These are phyloP conservation scores for Quercus engelmannii DNA, from an alignment of 306 rosid species.

Conservation along the genomic window DNA sequence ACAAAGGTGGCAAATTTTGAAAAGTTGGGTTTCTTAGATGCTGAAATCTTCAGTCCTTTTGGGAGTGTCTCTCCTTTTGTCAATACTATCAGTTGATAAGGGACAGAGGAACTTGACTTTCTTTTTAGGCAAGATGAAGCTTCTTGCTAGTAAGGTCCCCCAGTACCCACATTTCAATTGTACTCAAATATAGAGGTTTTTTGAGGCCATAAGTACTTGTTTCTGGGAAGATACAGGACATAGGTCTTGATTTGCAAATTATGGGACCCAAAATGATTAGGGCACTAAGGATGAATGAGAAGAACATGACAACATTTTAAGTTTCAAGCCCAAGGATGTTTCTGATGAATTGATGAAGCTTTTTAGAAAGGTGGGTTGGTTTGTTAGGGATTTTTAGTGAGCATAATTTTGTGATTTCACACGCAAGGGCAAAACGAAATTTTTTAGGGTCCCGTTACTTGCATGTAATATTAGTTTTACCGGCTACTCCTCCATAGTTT, in stretches of 20 bases:
- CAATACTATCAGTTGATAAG: constrained; percentile 72
- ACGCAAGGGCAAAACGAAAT: too few relatives aligned
- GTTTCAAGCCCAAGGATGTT: constrained; percentile 45
- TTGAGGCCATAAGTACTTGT: constrained; percentile 65
- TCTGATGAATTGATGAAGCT: constrained; percentile 57
- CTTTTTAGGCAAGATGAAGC: too few relatives aligned
- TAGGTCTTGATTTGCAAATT: constrained; percentile 35
- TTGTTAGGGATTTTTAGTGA: too few relatives aligned
- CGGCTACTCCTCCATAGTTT: too few relatives aligned
- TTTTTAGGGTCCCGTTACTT: too few relatives aligned
- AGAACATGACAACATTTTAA: constrained; percentile 35
- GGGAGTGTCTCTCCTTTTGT: constrained; percentile 43
- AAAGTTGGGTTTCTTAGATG: constrained; percentile 62
- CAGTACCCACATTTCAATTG: constrained; percentile 43
- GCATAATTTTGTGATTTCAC: too few relatives aligned
- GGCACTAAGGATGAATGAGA: constrained; percentile 67
- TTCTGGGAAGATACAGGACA: constrained; percentile 47
- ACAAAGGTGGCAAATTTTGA: constrained; percentile 50
- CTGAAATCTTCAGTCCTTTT: constrained; percentile 50
- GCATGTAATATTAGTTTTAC: too few relatives aligned
- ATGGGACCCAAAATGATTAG: constrained; percentile 20
- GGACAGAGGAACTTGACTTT: constrained; percentile 75
- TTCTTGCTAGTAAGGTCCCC: constrained; percentile 26
- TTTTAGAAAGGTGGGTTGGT: constrained; percentile 17
- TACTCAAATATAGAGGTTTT: constrained; percentile 52